Evolutionary conservation across 1,139 yeast genomes (phyloP).

Genomic region (Chernovozyma sophiae-reginae): DNA sequence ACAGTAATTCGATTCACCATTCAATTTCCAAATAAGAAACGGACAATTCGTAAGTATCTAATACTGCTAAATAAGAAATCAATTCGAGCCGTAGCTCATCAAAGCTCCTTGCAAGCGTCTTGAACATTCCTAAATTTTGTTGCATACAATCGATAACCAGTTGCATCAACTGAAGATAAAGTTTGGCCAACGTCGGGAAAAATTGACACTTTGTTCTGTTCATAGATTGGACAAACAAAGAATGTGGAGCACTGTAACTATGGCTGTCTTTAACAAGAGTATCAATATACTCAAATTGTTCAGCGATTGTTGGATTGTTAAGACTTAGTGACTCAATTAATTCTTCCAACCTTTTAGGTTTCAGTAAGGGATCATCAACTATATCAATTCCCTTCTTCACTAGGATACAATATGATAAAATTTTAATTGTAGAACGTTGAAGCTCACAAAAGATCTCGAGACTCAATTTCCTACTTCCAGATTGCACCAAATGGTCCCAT

Average conservation of each 20-base stretch:
- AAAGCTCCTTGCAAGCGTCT: neutral
- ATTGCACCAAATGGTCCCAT: too few relatives aligned
- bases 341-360: neutral
- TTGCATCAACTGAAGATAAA: neutral
- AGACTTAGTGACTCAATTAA: neutral
- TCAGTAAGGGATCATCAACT: neutral
- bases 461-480: neutral
- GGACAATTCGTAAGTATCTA: conserved; percentile 7
- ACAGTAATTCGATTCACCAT: neutral
- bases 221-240: neutral
- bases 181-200: neutral
- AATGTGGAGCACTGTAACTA: neutral
- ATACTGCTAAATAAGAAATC: conserved; percentile 6
- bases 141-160: neutral
- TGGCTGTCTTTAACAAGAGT: neutral
- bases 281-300: neutral
- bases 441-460: neutral
- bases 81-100: neutral
- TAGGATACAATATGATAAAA: neutral
- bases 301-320: neutral
- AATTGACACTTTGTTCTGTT: neutral
- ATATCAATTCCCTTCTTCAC: neutral
- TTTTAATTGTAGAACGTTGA: neutral
- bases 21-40: conserved; percentile 5
- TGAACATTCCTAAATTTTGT: neutral